Evolutionary conservation across 1,139 yeast genomes (phyloP).

Genomic region (Lodderomyces orthopsilosis): DNA sequence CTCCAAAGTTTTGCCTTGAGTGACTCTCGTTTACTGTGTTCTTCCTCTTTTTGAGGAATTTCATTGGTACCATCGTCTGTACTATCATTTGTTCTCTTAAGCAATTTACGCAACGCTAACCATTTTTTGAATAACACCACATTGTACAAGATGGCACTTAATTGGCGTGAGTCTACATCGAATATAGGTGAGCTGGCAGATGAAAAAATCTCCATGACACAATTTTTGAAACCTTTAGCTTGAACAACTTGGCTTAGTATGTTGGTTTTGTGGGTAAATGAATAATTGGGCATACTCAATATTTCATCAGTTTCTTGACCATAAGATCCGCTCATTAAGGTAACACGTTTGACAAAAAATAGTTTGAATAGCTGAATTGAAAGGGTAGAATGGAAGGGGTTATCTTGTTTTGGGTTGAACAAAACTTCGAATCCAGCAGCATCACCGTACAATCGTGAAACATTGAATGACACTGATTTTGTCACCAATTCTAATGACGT

Average conservation of each 20-base stretch:
- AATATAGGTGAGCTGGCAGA: conserved; percentile 49
- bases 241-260: conserved; percentile 36
- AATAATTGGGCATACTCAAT: conserved; percentile 50
- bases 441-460: conserved; percentile 28
- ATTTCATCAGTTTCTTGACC: conserved; percentile 35
- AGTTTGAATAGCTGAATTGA: conserved; percentile 44
- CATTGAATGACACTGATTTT: conserved; percentile 33
- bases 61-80: neutral
- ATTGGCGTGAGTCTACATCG: conserved; percentile 47
- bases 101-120: conserved; percentile 24
- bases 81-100: conserved; percentile 8
- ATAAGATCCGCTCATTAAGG: conserved; percentile 13
- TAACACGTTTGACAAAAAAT: conserved; percentile 22
- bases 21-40: conserved; percentile 7
- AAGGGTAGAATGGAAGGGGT: conserved; percentile 50
- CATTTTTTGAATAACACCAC: conserved; percentile 31
- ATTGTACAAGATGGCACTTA: conserved; percentile 39
- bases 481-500: conserved; percentile 28
- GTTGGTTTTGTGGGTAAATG: conserved; percentile 56
- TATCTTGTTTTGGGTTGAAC: conserved; percentile 46
- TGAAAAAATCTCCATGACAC: conserved; percentile 38
- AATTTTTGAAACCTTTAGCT: conserved; percentile 36
- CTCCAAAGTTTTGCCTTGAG: conserved; percentile 12
- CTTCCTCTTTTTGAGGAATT: neutral
- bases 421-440: conserved; percentile 62